Base-by-base conservation (phyloP, 2,329 filamentous ascomycete species). In the Aspergillus ruber region DNA sequence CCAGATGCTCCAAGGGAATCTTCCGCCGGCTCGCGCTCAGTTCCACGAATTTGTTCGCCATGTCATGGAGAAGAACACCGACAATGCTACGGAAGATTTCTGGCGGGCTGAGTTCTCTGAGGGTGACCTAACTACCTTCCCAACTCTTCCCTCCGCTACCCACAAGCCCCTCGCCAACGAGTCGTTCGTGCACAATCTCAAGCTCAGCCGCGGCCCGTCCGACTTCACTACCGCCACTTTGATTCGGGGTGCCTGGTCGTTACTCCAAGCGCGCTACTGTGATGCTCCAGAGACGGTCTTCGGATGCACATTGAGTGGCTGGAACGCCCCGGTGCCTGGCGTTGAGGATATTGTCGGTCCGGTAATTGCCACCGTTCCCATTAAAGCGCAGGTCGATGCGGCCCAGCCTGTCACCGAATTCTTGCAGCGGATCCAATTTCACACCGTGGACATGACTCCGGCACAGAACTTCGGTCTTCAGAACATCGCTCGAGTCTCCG, bases 391-490 rank as follows among this genome's bases (percentile, higher is more conserved):
- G 23, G 45, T 70, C 5, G 49, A 68, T 39, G 47, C 57, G 4
- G 15, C 55, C 45, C 62, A 69, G 42, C 62, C 64, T 17, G 62
- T 66, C 2, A 57, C 62, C 0, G 71, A 78, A 32, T 83, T 75
- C 50, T 65, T 84, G 3, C 69, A 75, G 41, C 60, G 66, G 2
- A 70, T 83, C 3, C 79, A 83, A 35, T 63, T 74, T 17, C 73
- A 76, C 45, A 75, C 73, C 0, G 67, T 78, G 0, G 64, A 70
- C 4, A 74, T 78, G 47, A 81, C 82, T 2, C 75, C 79, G 0
- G 75, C 81, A 55, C 78, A 85, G 64, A 80, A 85, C 58, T 73
- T 78, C 6, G 71, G 70, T 3, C 45, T 74, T 6, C 70, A 72
- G 42, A 65, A 70, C 43, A 73, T 74, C 49, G 75, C 79, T 12